Percentiles rank a stretch among this genome's conserved stretches.
These are phyloP conservation scores for Peronospora belbahrii DNA, from an alignment of 352 stramenopile species.

Conservation along the genomic window DNA sequence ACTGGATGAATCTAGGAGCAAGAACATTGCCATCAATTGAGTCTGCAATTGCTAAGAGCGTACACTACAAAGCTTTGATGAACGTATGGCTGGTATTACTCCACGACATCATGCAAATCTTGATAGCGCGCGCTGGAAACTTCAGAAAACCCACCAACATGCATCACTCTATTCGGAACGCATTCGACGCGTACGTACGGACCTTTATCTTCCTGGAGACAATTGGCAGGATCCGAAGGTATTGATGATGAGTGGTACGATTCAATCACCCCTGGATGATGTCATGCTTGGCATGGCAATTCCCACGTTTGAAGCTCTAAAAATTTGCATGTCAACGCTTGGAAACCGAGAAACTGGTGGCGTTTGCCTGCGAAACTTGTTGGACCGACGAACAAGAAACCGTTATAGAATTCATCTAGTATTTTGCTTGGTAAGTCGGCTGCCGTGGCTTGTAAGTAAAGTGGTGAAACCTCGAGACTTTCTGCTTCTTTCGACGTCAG, in stretches of 20 bases:
- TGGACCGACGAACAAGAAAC: conserved; percentile 27
- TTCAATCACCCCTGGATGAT: conserved; percentile 40
- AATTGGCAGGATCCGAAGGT: conserved; percentile 23
- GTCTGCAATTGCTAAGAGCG: conserved; percentile 29
- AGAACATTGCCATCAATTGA: conserved; percentile 26
- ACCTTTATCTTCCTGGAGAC: conserved; percentile 26
- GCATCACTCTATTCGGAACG: conserved; percentile 30
- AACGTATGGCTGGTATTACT: conserved; percentile 17
- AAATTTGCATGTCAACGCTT: conserved; percentile 24
- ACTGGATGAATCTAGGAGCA: conserved; percentile 27
- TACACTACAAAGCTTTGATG: conserved; percentile 32
- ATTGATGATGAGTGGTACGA: conserved; percentile 37
- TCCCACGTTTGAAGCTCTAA: conserved; percentile 34
- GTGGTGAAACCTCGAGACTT: conserved; percentile 38
- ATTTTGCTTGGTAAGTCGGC: conserved; percentile 31
- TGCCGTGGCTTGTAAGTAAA: conserved; percentile 34
- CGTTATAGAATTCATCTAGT: conserved; percentile 44
- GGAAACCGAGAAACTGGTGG: conserved; percentile 23
- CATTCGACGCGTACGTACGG: conserved; percentile 16
- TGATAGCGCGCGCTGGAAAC: conserved; percentile 30
- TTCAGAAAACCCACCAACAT: conserved; percentile 27
- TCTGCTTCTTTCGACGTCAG: conserved; percentile 34
- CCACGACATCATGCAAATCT: conserved; percentile 20
- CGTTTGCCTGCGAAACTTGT: conserved; percentile 51
- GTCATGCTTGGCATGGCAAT: conserved; percentile 49